phyloP scores from a whole-genome alignment of 1,284 basidiomycete species.

The Pseudozyma pruni region DNA sequence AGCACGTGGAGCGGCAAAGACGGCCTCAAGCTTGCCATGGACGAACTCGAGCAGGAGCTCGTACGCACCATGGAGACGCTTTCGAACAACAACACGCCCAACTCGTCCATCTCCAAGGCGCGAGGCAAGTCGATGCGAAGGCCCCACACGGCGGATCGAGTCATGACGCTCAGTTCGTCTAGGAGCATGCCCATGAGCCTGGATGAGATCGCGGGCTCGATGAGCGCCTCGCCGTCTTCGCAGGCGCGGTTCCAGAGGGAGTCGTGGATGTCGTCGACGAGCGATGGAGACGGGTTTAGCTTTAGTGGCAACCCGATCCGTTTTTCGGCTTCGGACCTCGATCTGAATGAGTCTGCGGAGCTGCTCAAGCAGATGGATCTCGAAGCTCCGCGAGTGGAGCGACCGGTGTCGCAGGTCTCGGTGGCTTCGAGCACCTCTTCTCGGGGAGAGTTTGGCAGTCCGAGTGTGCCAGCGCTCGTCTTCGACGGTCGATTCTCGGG shows the following conservation, averaged over 20 bases:
- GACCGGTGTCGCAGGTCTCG: conserved; percentile 19
- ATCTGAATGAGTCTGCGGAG: conserved; percentile 14
- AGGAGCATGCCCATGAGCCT: background rate
- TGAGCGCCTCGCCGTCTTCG: conserved; percentile 4
- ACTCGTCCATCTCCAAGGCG: conserved; percentile 15
- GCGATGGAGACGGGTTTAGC: conserved; percentile 10
- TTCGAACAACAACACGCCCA: conserved; percentile 21
- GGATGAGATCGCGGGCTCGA: background rate
- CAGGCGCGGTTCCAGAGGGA: conserved; percentile 19
- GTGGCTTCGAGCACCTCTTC: conserved; percentile 7
- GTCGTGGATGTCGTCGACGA: conserved; percentile 28
- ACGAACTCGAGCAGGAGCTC: conserved; percentile 41
- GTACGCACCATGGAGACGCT: conserved; percentile 35
- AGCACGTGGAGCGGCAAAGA: conserved; percentile 29
- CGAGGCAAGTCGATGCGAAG: conserved; percentile 23
- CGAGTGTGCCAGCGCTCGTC: conserved; percentile 14
- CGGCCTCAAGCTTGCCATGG: conserved; percentile 39
- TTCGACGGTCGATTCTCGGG: conserved; percentile 27
- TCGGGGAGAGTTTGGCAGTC: conserved; percentile 5
- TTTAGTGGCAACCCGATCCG: conserved; percentile 15
- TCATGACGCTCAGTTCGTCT: conserved; percentile 7
- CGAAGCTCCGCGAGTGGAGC: background rate
- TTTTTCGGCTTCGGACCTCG: conserved; percentile 32
- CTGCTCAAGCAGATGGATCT: conserved; percentile 4
- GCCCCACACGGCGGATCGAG: conserved; percentile 31